Evolutionary conservation across 768 basidiomycete species (phyloP).

Genomic region (Mycena belliarum): DNA sequence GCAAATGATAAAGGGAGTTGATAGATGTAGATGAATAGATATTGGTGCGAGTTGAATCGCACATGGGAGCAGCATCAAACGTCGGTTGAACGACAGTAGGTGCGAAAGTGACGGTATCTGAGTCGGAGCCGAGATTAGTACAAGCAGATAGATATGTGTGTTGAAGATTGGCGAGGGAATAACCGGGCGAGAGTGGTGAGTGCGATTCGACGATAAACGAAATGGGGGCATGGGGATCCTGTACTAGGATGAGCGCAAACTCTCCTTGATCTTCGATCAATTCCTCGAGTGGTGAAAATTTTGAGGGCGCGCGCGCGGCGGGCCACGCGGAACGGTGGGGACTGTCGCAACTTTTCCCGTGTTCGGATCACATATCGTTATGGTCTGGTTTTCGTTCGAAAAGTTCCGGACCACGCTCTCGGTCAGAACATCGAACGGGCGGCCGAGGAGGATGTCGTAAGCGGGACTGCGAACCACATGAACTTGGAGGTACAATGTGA

Average conservation of each 20-base stretch:
- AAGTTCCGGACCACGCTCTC: not conserved
- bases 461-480: not conserved
- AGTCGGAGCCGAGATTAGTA: not conserved
- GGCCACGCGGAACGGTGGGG: constrained; percentile 3
- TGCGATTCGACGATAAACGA: not conserved
- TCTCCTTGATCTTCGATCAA: constrained; percentile 6
- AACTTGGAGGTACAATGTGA: constrained; percentile 12
- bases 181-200: not conserved
- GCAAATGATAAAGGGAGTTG: not conserved
- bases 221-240: not conserved
- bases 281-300: not conserved
- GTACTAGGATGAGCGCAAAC: not conserved
- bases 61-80: not conserved
- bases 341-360: not conserved
- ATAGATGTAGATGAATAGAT: not conserved
- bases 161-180: not conserved
- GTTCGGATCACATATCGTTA: constrained; percentile 5
- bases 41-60: constrained; percentile 3
- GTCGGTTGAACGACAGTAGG: not conserved
- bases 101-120: not conserved
- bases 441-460: constrained; percentile 4
- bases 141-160: not conserved
- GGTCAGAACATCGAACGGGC: constrained; percentile 12
- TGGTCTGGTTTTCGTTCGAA: not conserved
- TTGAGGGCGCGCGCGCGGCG: not conserved